Evolutionary conservation across 352 stramenopile genomes (phyloP).

Genomic region (Globisporangium uncinulatum): DNA sequence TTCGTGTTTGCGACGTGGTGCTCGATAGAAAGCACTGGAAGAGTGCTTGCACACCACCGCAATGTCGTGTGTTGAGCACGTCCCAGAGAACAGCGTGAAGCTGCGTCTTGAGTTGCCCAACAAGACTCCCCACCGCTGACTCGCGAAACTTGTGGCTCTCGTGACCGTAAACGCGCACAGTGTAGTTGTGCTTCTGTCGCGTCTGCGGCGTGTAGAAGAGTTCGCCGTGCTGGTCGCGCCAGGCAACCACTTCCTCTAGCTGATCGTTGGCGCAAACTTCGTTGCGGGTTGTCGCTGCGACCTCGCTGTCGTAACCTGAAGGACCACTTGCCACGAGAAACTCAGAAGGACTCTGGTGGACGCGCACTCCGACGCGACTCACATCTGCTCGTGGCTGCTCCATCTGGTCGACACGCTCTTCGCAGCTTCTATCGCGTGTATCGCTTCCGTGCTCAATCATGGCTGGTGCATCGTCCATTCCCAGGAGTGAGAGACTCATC

Average conservation of each 20-base stretch:
- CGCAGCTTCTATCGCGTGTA: background rate
- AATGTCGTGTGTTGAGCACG: conserved; percentile 9
- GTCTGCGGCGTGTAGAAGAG: conserved; percentile 23
- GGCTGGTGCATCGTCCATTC: background rate
- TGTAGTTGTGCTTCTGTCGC: background rate
- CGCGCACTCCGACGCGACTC: background rate
- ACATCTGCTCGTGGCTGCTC: too few relatives aligned
- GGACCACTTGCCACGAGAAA: background rate
- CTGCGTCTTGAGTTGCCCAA: conserved; percentile 17
- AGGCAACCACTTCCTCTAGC: conserved; percentile 12
- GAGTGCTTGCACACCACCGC: conserved; percentile 11
- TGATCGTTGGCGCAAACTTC: conserved; percentile 5
- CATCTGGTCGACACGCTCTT: too few relatives aligned
- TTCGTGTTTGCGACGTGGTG: too few relatives aligned
- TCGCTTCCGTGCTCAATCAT: too few relatives aligned
- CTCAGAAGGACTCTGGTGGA: conserved; percentile 1
- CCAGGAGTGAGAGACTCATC: background rate
- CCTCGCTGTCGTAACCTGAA: background rate
- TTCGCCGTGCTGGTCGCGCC: conserved; percentile 25
- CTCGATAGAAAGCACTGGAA: conserved; percentile 14
- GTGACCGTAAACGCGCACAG: conserved; percentile 17
- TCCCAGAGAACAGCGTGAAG: conserved; percentile 27
- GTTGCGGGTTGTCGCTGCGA: background rate
- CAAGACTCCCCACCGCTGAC: conserved; percentile 17
- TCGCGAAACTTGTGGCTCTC: conserved; percentile 29